These are phyloP conservation scores for Aspergillus intermedius DNA, from an alignment of 2,329 filamentous ascomycete genomes.

Conservation along the genomic window DNA sequence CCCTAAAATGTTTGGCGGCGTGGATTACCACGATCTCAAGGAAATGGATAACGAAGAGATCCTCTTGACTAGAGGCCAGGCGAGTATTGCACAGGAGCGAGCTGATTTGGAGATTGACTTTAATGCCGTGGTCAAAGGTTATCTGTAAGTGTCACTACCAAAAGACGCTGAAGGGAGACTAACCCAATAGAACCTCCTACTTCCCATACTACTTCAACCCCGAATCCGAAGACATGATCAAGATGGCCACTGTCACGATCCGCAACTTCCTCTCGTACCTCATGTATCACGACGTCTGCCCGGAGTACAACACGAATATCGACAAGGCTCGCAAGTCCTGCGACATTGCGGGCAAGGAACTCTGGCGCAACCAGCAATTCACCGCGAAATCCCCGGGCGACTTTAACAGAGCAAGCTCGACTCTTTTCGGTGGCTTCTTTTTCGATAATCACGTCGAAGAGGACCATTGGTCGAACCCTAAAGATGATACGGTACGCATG, in stretches of 20 bases:
- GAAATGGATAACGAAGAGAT: constrained; percentile 59
- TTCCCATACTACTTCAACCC: constrained; percentile 54
- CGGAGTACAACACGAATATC: constrained; percentile 67
- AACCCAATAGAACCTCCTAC: constrained; percentile 44
- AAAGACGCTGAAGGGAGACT: neutral
- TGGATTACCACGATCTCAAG: constrained; percentile 57
- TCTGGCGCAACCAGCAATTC: constrained; percentile 53
- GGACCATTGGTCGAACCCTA: constrained; percentile 35
- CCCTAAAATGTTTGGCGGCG: constrained; percentile 56
- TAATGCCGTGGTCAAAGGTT: constrained; percentile 66
- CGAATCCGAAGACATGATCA: constrained; percentile 48
- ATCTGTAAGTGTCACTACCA: constrained; percentile 52
- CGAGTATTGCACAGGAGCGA: constrained; percentile 45
- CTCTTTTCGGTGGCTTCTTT: constrained; percentile 57
- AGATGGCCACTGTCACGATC: constrained; percentile 60
- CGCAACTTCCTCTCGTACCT: constrained; percentile 87
- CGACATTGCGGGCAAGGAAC: constrained; percentile 58
- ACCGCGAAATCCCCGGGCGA: constrained; percentile 58
- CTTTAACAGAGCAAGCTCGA: constrained; percentile 72
- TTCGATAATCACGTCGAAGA: constrained; percentile 37
- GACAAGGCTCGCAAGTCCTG: constrained; percentile 61
- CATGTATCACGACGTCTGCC: constrained; percentile 75
- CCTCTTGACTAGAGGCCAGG: constrained; percentile 53
- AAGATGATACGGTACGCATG: constrained; percentile 31
- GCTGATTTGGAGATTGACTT: constrained; percentile 76